phyloP scores from a whole-genome alignment of 108 stramenopile species.

The Conticribra weissflogii region DNA sequence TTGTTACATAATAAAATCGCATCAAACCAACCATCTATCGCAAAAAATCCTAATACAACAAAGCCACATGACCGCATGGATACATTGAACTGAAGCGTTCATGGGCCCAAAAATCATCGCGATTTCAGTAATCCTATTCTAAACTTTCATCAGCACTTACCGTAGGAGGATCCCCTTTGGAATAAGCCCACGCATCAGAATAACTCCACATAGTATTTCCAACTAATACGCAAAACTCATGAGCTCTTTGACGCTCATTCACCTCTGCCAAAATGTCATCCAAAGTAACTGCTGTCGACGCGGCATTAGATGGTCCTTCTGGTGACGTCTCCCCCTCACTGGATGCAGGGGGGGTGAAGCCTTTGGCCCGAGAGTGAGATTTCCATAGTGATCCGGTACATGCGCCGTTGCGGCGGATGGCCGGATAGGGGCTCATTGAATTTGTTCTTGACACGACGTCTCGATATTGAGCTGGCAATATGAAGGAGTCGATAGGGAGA shows the following conservation, averaged over 20 bases:
- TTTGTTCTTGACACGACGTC: background rate
- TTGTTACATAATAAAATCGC: no score
- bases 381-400: conserved; percentile 55
- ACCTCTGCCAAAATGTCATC: conserved; percentile 48
- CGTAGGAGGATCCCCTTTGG: conserved; percentile 72
- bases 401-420: conserved; percentile 44
- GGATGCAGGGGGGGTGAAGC: background rate
- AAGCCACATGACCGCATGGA: no score
- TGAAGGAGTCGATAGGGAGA: no score
- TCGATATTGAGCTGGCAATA: no score
- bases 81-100: no score
- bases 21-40: no score
- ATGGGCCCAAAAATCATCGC: no score
- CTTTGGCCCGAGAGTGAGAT: conserved; percentile 35
- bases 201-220: conserved; percentile 72
- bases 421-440: conserved; percentile 38
- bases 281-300: conserved; percentile 20
- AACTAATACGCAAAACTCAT: conserved; percentile 76
- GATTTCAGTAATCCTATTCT: no score
- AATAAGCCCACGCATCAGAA: conserved; percentile 59
- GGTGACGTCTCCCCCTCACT: background rate
- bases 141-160: conserved; percentile 19
- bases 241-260: conserved; percentile 51
- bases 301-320: conserved; percentile 1
- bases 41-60: no score